Base-by-base conservation (phyloP, 2,329 filamentous ascomycete species). In the Trichoderma koningiopsis region DNA sequence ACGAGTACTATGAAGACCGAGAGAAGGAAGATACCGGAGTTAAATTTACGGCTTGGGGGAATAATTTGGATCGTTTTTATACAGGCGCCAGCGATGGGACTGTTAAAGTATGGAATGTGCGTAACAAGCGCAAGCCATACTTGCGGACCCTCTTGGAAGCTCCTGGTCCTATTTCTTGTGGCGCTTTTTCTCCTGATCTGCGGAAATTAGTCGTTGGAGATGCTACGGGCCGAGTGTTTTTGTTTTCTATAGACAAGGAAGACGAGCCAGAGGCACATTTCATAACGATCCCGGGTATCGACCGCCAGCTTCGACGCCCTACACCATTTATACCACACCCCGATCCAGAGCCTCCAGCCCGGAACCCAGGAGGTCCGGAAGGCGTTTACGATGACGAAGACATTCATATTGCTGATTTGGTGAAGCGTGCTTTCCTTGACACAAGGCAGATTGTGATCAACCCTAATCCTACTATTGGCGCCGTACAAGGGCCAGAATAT, bases 11-110 rank as follows among this genome's bases (percentile, higher is more conserved):
- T 4, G 81, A 81, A 1, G 82, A 87, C 47, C 77, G 84, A 14
- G 86, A 88, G 69, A 78, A 80, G 10, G 86, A 87, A 62, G 88
- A 90, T 69, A 85, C 86, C 0, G 88, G 88, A 2, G 86, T 90
- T 53, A 90, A 89, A 74, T 90, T 91, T 72, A 85, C 84, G 0
- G 84, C 87, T 4, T 91, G 88, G 88, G 88, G 87, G 0, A 83
- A 80, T 19, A 85, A 84, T 0, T 76, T 81, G 0, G 86, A 88
- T 67, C 82, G 88, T 0, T 83, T 91, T 55, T 91, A 90, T 72
- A 90, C 88, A 0, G 88, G 88, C 0, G 87, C 86, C 0, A 89
- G 88, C 1, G 88, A 91, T 70, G 88, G 88, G 1, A 81, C 86
- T 0, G 81, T 91, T 19, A 89, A 88, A 70, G 86, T 87, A 2